Base-by-base conservation (phyloP, 108 stramenopile genomes). In the Pseudonitzschia multistriata region DNA sequence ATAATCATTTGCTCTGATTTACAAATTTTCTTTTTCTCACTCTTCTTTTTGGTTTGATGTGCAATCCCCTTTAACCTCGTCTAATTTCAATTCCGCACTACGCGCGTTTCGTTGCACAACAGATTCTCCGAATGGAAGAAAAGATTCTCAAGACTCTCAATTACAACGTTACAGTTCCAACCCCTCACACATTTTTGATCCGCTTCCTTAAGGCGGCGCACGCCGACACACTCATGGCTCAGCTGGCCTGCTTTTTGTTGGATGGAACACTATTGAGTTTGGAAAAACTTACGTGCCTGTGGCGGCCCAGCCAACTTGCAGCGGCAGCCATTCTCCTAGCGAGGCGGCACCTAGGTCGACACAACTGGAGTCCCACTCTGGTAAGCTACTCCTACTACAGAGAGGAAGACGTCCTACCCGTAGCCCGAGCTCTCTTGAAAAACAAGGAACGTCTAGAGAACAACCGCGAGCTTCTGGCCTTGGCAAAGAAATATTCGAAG, bases 101-200 rank as follows among this genome's bases (percentile, higher is more conserved):
- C 8, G 37, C 37, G 37, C 37, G 8, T 37, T 37, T 7, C 37
- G 8, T 37, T 8, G 8, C 37, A 45, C 3, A 4, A 45, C 39
- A 64, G 88, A 96, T 97, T 66, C 75, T 97, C 29, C 82, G 88
- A 29, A 97, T 96, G 95, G 97, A 97, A 80, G 78, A 89, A 54
- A 67, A 79, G n/a, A 92, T 97, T 71, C 80, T 96, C 27, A 86
- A 82, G 49, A 78, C 79, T 30, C 86, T 97, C 24, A 53, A 89
- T 53, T 96, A 95, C 74, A 69, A 88, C 67, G 75, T 97, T 52
- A 94, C 94, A 33, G 81, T 94, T 19, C 95, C 96, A n/a, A 95
- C 91, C 35, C 78, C 87, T 25, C 92, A 94, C 65, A 84, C 85
- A 50, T 97, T 97, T 77, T 85, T 97, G 55, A 83, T 93, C 49